phyloP scores from a whole-genome alignment of 2,329 filamentous ascomycete genomes.

The Coniella vitis region DNA sequence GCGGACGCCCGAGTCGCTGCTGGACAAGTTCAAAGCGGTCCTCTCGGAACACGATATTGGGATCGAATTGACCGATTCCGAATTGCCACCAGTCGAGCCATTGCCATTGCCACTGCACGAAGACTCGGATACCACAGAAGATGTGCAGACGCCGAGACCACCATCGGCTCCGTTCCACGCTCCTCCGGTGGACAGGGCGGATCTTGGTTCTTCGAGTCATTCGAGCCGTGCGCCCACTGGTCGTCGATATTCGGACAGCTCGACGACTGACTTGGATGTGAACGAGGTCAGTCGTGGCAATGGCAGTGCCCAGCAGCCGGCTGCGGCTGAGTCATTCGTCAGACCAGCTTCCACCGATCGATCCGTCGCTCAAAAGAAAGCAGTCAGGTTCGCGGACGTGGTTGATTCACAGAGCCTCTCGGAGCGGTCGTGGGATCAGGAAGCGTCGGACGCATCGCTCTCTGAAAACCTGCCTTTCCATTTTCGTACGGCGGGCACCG shows the following conservation, averaged over 20 bases:
- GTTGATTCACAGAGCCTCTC: slow-evolving; percentile 15
- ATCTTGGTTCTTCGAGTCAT: slow-evolving; percentile 11
- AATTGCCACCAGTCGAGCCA: slow-evolving; percentile 1
- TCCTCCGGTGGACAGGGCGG: slow-evolving; percentile 7
- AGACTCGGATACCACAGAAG: not conserved
- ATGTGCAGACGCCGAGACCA: not conserved
- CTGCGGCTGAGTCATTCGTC: not conserved
- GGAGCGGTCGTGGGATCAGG: slow-evolving; percentile 10
- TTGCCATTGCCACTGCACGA: not conserved
- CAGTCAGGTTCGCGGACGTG: slow-evolving; percentile 14
- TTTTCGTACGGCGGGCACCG: too few relatives aligned
- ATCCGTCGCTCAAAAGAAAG: slow-evolving; percentile 7
- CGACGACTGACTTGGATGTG: slow-evolving; percentile 3
- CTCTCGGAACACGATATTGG: slow-evolving; percentile 65
- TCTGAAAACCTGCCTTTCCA: slow-evolving; percentile 6
- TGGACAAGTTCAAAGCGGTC: slow-evolving; percentile 63
- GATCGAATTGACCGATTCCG: slow-evolving; percentile 50
- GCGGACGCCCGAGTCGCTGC: slow-evolving; percentile 49
- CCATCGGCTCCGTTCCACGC: not conserved
- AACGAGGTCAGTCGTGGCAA: not conserved
- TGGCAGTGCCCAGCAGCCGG: not conserved
- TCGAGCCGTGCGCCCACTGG: slow-evolving; percentile 17
- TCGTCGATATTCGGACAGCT: slow-evolving; percentile 21
- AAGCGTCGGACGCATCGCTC: slow-evolving; percentile 4
- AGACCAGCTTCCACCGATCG: slow-evolving; percentile 8